These are phyloP conservation scores for Exophiala alcalophila DNA, from an alignment of 2,329 filamentous ascomycete species.

Conservation along the genomic window DNA sequence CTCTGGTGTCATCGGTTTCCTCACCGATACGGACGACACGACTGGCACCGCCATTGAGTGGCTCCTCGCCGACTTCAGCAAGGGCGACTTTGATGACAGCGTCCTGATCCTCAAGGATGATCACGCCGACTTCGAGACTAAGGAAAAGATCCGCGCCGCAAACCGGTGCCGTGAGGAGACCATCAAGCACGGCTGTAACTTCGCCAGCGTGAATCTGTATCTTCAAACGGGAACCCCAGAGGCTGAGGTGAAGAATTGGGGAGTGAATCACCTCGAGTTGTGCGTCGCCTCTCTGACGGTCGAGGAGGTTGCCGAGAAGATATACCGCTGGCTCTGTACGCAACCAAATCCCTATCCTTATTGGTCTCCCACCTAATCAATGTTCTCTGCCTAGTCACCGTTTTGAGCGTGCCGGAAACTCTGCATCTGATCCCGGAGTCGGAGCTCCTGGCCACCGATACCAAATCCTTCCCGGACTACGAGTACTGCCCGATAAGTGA, in stretches of 20 bases:
- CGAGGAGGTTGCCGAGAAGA: slow-evolving; percentile 19
- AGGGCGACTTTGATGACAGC: slow-evolving; percentile 1
- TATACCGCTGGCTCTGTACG: slow-evolving; percentile 29
- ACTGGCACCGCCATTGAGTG: slow-evolving; percentile 1
- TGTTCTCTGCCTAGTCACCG: slow-evolving; percentile 19
- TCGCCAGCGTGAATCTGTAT: slow-evolving; percentile 25
- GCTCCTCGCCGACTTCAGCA: slow-evolving; percentile 7
- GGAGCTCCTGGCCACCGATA: slow-evolving; percentile 23
- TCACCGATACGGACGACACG: background rate
- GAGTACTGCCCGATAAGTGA: slow-evolving; percentile 26
- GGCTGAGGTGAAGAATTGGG: slow-evolving; percentile 12
- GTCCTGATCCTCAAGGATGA: slow-evolving; percentile 17
- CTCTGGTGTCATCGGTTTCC: slow-evolving; percentile 2
- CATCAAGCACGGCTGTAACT: slow-evolving; percentile 25
- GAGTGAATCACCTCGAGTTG: slow-evolving; percentile 28
- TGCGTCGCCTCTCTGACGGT: slow-evolving; percentile 9
- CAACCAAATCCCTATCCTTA: background rate
- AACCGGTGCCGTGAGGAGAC: slow-evolving; percentile 15
- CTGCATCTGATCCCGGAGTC: slow-evolving; percentile 26
- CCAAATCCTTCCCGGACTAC: slow-evolving; percentile 22
- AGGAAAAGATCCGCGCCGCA: slow-evolving; percentile 16
- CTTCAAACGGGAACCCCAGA: slow-evolving; percentile 1
- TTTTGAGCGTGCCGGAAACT: slow-evolving; percentile 24
- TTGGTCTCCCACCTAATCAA: background rate
- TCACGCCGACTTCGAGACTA: slow-evolving; percentile 8